These are phyloP conservation scores for Neurospora cerealis DNA, from an alignment of 495 filamentous ascomycete genomes.

Conservation along the genomic window DNA sequence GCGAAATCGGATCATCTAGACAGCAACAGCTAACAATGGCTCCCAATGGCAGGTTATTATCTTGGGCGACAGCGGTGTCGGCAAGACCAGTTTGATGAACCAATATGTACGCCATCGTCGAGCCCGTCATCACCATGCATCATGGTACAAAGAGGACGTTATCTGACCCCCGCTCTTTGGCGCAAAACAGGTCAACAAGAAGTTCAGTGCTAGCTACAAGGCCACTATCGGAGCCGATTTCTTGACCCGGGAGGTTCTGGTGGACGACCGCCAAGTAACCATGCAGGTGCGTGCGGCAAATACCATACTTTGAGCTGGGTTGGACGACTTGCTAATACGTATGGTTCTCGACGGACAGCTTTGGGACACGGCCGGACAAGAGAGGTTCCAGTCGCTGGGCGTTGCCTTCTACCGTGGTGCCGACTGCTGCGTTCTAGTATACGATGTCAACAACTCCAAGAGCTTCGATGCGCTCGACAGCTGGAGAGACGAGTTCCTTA, in stretches of 20 bases:
- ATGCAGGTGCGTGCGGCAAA: constrained; percentile 68
- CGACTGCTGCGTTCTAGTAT: constrained; percentile 97
- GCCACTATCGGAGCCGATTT: constrained; percentile 98
- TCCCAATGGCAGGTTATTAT: constrained; percentile 71
- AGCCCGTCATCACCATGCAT: neutral
- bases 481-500: constrained; percentile 97
- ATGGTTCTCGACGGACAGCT: constrained; percentile 43
- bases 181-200: constrained; percentile 84
- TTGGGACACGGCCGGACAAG: constrained; percentile 97
- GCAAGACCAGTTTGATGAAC: constrained; percentile 99
- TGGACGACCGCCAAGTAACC: constrained; percentile 93
- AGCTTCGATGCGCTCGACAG: constrained; percentile 97
- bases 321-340: constrained; percentile 2
- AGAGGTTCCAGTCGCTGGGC: constrained; percentile 93
- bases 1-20: neutral
- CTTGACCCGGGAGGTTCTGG: constrained; percentile 93
- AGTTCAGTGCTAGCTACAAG: constrained; percentile 99
- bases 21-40: neutral
- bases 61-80: constrained; percentile 93
- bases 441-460: constrained; percentile 98
- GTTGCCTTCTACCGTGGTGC: constrained; percentile 98
- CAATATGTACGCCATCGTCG: constrained; percentile 77
- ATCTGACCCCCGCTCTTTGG: constrained; percentile 1
- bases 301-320: neutral
- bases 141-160: neutral